Conservation (phyloP, 2,329 filamentous ascomycete genomes). For the Hyphodiscus sp. region DNA sequence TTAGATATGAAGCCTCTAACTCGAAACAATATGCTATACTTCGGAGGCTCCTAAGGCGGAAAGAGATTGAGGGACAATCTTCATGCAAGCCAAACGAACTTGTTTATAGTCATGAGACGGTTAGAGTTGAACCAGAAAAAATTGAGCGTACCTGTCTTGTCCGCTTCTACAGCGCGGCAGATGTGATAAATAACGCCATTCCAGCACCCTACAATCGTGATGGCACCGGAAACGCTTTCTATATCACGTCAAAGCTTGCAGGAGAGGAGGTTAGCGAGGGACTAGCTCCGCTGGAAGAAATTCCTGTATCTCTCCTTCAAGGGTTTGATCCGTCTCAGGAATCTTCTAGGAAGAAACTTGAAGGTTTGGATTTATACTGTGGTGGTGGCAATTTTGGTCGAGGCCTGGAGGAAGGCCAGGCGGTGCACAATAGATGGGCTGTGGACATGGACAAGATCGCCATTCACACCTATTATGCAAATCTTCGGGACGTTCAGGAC, state of each 20-base stretch:
- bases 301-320: conserved; percentile 40
- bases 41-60: conserved; percentile 47
- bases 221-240: conserved; percentile 63
- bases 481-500: conserved; percentile 37
- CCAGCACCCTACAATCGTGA: conserved; percentile 57
- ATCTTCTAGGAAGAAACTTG: conserved; percentile 35
- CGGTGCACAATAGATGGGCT: conserved; percentile 56
- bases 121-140: conserved; percentile 31
- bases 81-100: conserved; percentile 39
- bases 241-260: conserved; percentile 42
- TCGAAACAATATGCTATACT: conserved; percentile 35
- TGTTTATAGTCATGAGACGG: conserved; percentile 44
- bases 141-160: conserved; percentile 55
- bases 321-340: conserved; percentile 43
- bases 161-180: conserved; percentile 41
- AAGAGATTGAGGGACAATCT: conserved; percentile 30
- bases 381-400: conserved; percentile 51
- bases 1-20: conserved; percentile 31
- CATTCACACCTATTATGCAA: conserved; percentile 69
- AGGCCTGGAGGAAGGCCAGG: conserved; percentile 66
- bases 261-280: conserved; percentile 18
- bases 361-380: conserved; percentile 67
- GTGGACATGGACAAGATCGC: conserved; percentile 61
- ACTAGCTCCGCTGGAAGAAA: conserved; percentile 31
- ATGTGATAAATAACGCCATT: conserved; percentile 34